Evolutionary conservation across 2,329 filamentous ascomycete species (phyloP).

Genomic region (Aspergillus tanneri): DNA sequence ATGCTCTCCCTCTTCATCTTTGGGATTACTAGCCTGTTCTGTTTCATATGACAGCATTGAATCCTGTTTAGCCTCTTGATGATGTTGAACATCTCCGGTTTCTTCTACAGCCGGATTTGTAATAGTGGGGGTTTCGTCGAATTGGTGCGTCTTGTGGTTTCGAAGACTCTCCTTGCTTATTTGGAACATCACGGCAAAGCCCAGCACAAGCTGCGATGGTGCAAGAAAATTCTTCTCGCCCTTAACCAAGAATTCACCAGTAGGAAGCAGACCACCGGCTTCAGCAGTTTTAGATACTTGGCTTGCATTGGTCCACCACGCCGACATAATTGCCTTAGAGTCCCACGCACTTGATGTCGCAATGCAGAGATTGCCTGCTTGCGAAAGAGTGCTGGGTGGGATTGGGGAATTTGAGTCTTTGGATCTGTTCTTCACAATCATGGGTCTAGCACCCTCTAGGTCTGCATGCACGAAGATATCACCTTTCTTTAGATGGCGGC

Average conservation of each 20-base stretch:
- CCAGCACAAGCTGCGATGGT: slow-evolving; percentile 81
- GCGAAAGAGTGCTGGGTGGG: slow-evolving; percentile 83
- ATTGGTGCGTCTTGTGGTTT: slow-evolving; percentile 73
- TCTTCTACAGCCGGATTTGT: slow-evolving; percentile 23
- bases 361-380: slow-evolving; percentile 82
- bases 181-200: slow-evolving; percentile 82
- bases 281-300: slow-evolving; percentile 85
- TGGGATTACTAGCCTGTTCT: slow-evolving; percentile 26
- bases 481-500: slow-evolving; percentile 78
- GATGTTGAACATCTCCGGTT: slow-evolving; percentile 20
- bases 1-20: slow-evolving; percentile 29
- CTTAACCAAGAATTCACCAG: slow-evolving; percentile 75
- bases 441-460: slow-evolving; percentile 75
- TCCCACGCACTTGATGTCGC: slow-evolving; percentile 92
- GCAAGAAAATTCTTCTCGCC: slow-evolving; percentile 91
- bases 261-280: slow-evolving; percentile 74
- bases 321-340: slow-evolving; percentile 90
- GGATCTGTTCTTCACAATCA: slow-evolving; percentile 86
- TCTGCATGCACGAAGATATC: slow-evolving; percentile 93
- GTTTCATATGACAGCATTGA: slow-evolving; percentile 28
- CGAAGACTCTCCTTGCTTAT: slow-evolving; percentile 84
- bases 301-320: slow-evolving; percentile 90
- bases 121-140: slow-evolving; percentile 42
- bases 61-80: slow-evolving; percentile 31
- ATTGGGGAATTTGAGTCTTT: slow-evolving; percentile 78